These are phyloP conservation scores for Rhodotorula mucilaginosa DNA, from an alignment of 1,284 basidiomycete species.

Conservation along the genomic window DNA sequence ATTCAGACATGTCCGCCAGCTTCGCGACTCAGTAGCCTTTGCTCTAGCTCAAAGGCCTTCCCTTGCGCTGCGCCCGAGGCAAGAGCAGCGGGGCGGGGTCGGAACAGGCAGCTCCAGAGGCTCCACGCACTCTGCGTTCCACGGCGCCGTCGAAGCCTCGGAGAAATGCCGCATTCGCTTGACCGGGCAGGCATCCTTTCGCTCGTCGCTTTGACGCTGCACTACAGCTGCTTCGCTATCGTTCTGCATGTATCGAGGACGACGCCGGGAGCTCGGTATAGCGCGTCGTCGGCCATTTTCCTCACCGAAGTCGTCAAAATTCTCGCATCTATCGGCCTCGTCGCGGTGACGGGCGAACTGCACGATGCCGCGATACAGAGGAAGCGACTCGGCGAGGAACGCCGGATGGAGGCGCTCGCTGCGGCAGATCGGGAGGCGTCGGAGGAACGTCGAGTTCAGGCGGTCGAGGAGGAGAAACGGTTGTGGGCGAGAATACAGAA, in stretches of 20 bases:
- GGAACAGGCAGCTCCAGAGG: too few species aligned
- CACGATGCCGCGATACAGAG: slow-evolving; percentile 5
- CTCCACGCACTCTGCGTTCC: background rate
- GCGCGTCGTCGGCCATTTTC: slow-evolving; percentile 42
- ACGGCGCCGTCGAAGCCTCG: background rate
- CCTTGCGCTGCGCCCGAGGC: too few species aligned
- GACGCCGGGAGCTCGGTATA: slow-evolving; percentile 22
- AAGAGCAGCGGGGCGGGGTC: too few species aligned
- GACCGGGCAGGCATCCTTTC: slow-evolving; percentile 14
- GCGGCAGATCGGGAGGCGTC: background rate
- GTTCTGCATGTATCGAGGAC: slow-evolving; percentile 18
- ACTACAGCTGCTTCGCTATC: slow-evolving; percentile 32
- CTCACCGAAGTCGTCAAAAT: slow-evolving; percentile 45
- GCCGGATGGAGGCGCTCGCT: background rate
- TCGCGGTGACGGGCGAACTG: slow-evolving; percentile 30
- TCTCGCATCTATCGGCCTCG: slow-evolving; percentile 38
- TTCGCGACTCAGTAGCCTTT: too few species aligned
- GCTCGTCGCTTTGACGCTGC: slow-evolving; percentile 28
- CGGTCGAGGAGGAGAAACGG: background rate
- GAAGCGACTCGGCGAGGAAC: background rate
- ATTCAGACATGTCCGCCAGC: too few species aligned
- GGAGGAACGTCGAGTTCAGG: background rate
- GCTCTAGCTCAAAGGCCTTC: too few species aligned
- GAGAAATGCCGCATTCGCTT: slow-evolving; percentile 4
- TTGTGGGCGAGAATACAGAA: background rate